phyloP scores from a whole-genome alignment of 2,329 filamentous ascomycete species.

The Dendryphion nanum region DNA sequence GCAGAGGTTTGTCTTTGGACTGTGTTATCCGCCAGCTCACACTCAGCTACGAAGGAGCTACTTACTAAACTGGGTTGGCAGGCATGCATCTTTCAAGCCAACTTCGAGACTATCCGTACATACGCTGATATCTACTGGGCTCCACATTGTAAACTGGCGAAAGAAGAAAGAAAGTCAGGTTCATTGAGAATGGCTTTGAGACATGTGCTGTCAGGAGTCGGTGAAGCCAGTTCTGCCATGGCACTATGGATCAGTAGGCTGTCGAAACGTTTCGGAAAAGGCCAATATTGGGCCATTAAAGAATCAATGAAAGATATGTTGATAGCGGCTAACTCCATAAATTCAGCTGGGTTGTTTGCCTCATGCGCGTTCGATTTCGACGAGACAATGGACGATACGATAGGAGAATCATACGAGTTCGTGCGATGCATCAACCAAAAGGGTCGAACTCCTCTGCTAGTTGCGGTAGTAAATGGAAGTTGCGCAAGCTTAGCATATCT shows the following conservation, averaged over 20 bases:
- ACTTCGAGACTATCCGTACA: not conserved
- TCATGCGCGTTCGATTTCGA: slow-evolving; percentile 10
- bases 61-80: not conserved
- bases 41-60: slow-evolving; percentile 1
- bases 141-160: not conserved
- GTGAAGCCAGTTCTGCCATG: not conserved
- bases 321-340: slow-evolving; percentile 2
- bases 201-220: not conserved
- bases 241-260: not conserved
- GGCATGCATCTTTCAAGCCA: not conserved
- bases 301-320: slow-evolving; percentile 1
- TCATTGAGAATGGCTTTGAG: not conserved
- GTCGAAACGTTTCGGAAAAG: not conserved
- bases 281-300: not conserved
- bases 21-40: slow-evolving; percentile 4
- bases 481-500: slow-evolving; percentile 3
- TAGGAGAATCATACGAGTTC: not conserved
- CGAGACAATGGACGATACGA: slow-evolving; percentile 5
- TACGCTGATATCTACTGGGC: not conserved
- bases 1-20: slow-evolving; percentile 12
- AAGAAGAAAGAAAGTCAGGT: not conserved
- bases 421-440: not conserved
- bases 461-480: slow-evolving; percentile 8
- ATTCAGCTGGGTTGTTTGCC: slow-evolving; percentile 6
- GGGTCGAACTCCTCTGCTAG: slow-evolving; percentile 3